Conservation (phyloP, 805 yeast species). For the Candida nitratophila region DNA sequence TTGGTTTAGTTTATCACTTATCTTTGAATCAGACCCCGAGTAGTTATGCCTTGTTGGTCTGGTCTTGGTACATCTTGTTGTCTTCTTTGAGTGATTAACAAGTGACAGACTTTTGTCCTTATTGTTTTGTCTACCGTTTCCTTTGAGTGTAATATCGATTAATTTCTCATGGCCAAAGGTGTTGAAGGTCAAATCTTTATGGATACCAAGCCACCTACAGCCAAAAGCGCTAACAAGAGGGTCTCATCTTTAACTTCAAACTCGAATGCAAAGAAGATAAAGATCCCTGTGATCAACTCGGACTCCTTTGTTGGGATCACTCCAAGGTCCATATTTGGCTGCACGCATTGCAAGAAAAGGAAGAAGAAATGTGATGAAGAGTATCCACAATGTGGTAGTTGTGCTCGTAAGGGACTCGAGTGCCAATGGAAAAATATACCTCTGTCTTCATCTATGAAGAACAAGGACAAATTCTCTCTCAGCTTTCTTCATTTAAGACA, state of each 20-base stretch:
- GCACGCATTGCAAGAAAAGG: constrained; percentile 32
- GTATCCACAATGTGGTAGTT: constrained; percentile 39
- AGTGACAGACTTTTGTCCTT: no score
- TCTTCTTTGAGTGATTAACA: no score
- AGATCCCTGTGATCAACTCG: constrained; percentile 11
- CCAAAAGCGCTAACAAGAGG: no score
- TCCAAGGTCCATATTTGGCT: constrained; percentile 31
- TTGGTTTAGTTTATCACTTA: no score
- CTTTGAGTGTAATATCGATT: no score
- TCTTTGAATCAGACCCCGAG: no score
- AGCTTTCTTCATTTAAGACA: neutral
- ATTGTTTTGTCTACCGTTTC: no score
- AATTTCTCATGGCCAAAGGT: no score
- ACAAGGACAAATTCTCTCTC: neutral
- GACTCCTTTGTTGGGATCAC: constrained; percentile 25
- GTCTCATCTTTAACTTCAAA: neutral
- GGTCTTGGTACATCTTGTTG: no score
- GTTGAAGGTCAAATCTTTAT: no score
- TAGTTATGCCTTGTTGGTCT: no score
- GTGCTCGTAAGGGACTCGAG: constrained; percentile 22
- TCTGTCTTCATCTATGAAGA: neutral
- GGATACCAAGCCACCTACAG: no score
- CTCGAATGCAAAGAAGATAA: neutral
- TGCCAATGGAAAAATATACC: constrained; percentile 20
- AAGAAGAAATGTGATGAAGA: constrained; percentile 46